Base-by-base conservation (phyloP, 192 early-diverging fungal species). In the Linnemannia elongata region DNA sequence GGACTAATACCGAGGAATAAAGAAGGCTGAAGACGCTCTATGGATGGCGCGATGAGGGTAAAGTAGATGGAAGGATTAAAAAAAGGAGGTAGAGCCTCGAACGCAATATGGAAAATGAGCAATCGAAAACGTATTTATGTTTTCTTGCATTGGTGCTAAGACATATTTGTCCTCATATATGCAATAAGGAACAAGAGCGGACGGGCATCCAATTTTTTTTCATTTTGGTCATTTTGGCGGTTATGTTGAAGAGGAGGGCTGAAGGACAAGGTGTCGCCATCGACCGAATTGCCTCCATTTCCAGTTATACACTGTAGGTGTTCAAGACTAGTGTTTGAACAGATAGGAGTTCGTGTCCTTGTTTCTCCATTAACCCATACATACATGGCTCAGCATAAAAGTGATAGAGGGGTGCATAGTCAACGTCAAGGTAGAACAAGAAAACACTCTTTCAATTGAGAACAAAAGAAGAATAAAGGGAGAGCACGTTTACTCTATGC, bases 1-100 rank as follows among this genome's bases (percentile, higher is more conserved):
- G 66, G n/a, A 63, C 39, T 47, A 69, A 79, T 78, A 35, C 70
- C 33, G 60, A 60, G 35, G 38, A 74, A 41, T n/a, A 35, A 10
- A 41, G 63, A 49, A 38, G 38, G 38, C 10, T 10, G 38, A 35
- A 41, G 9, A 12, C 72, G 30, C 17, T n/a, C 63, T 18, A 49
- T 20, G 35, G 39, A 74, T 74, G 80, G 74, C 74, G 80, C 60
- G 44, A 81, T 66, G 30, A 15, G 54, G 27, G 27, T 3, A 60
- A 54, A 36, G 33, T 41, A 66, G 75, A 68, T 66, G 24, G 69
- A 69, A 36, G 36, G 10, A 41, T 20, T 18, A 52, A 52, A 49
- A 52, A 20, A 15, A 17, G 47, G 17, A 17, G 47, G 47, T 49
- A 18, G 17, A 57, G 55, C 24, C 55, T 57, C 55, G 55, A 57